These are phyloP conservation scores for Tetrastigma voinierianum DNA, from an alignment of 164 flowering plant genomes.

Conservation along the genomic window DNA sequence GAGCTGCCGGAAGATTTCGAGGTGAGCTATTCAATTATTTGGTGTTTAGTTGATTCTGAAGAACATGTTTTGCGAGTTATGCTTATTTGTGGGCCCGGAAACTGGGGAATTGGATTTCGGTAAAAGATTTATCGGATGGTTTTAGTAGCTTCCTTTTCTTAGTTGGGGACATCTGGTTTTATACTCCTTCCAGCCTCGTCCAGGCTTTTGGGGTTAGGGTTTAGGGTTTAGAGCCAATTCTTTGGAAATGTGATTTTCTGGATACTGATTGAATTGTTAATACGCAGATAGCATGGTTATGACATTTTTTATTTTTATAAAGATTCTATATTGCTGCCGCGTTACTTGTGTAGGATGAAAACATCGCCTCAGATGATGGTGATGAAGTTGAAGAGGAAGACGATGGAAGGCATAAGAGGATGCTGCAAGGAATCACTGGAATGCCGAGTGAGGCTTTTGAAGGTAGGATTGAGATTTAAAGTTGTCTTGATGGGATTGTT, in stretches of 20 bases:
- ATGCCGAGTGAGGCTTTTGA: slow-evolving; percentile 70
- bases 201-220: no score
- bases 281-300: not conserved
- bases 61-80: not conserved
- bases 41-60: not conserved
- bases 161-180: no score
- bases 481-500: not conserved
- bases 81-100: not conserved
- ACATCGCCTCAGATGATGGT: slow-evolving; percentile 65
- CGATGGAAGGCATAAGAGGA: slow-evolving; percentile 55
- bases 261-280: no score
- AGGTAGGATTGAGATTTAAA: slow-evolving; percentile 32
- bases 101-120: not conserved
- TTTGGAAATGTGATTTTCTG: no score
- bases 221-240: no score
- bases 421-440: slow-evolving; percentile 78
- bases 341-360: slow-evolving; percentile 56
- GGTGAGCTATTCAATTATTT: slow-evolving; percentile 31
- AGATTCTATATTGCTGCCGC: not conserved
- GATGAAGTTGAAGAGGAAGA: slow-evolving; percentile 47
- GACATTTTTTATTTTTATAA: not conserved
- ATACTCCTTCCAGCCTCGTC: no score
- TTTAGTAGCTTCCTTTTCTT: no score
- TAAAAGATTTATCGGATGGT: no score
- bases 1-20: slow-evolving; percentile 72